A percentile compares a stretch with the other conserved stretches of the same genome.
Conservation (phyloP, 2,329 filamentous ascomycete genomes). For the Alternaria gansuensis region DNA sequence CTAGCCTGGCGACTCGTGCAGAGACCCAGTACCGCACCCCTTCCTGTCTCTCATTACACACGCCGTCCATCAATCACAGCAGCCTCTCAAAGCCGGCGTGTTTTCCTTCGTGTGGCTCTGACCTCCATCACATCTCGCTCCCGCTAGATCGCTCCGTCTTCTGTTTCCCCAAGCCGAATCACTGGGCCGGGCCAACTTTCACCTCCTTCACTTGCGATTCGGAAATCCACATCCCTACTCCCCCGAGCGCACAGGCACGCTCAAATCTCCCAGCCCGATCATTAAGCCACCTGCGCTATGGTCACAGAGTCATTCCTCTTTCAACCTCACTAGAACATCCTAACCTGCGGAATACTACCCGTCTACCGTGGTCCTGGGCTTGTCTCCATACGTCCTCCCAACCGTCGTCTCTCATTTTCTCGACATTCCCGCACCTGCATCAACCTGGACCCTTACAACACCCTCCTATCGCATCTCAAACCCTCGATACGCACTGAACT, state of each 20-base stretch:
- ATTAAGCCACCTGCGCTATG: conserved; percentile 52
- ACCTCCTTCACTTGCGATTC: conserved; percentile 30
- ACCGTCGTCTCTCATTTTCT: conserved; percentile 55
- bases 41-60: conserved; percentile 38
- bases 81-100: conserved; percentile 28
- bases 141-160: conserved; percentile 38
- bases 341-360: conserved; percentile 52
- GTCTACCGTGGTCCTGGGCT: conserved; percentile 55
- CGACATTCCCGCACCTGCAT: conserved; percentile 51
- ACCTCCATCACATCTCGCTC: conserved; percentile 36
- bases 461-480: conserved; percentile 48
- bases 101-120: conserved; percentile 32
- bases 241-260: conserved; percentile 49
- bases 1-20: conserved; percentile 52
- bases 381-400: conserved; percentile 54
- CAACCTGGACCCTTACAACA: conserved; percentile 53
- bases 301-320: conserved; percentile 52
- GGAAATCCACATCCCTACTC: conserved; percentile 48
- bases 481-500: conserved; percentile 51
- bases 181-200: conserved; percentile 37
- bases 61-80: conserved; percentile 45
- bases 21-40: conserved; percentile 42
- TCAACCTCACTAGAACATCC: conserved; percentile 52
- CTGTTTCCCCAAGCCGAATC: conserved; percentile 20
- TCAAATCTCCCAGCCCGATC: conserved; percentile 49